Base-by-base conservation (phyloP, 2,329 filamentous ascomycete species). In the Aspergillus oerlinghausenensis region DNA sequence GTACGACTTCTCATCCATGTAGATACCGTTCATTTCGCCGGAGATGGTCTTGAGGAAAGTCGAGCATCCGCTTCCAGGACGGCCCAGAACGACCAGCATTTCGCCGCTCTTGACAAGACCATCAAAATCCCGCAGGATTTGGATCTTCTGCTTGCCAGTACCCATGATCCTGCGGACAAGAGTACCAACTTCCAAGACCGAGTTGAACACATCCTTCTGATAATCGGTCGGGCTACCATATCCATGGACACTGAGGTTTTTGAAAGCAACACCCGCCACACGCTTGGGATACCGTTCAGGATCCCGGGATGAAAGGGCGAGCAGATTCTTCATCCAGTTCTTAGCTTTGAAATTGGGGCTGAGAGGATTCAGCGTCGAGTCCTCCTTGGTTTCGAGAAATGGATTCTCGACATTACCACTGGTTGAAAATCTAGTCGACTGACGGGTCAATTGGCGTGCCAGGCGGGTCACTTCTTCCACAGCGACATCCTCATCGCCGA, bases 41-140 rank as follows among this genome's bases (percentile, higher is more conserved):
- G 90, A 84, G 61, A 95, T 83, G 0, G 90, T 90, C 79, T 95
- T 95, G 62, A 96, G 78, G 62, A 95, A 87, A 2, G 91, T 95
- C n/a, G 88, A 90, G 73, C 92, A 96, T 56, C 77, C 77, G 56
- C 73, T 75, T 53, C 78, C 78, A 7, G 78, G 78, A 51, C 76
- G 75, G 2, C 82, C 82, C 0, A 84, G 75, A 1, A 84, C 82
- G 10, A 84, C 75, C 52, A 84, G 72, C 77, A 84, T 82, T 71
- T 84, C 82, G 38, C 82, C 82, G 52, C 75, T 77, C 51, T 75
- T 77, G 14, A 90, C 70, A 2, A 88, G 61, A 3, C 88, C 88
- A 63, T 89, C 82, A 58, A 90, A 88, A 55, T 80, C 74, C 32
- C 79, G 77, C 19, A 90, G 73, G 59, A 89, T 89, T 35, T 84